These are phyloP conservation scores for Fragilariopsis cylindrus DNA, from an alignment of 108 stramenopile species.

Conservation along the genomic window DNA sequence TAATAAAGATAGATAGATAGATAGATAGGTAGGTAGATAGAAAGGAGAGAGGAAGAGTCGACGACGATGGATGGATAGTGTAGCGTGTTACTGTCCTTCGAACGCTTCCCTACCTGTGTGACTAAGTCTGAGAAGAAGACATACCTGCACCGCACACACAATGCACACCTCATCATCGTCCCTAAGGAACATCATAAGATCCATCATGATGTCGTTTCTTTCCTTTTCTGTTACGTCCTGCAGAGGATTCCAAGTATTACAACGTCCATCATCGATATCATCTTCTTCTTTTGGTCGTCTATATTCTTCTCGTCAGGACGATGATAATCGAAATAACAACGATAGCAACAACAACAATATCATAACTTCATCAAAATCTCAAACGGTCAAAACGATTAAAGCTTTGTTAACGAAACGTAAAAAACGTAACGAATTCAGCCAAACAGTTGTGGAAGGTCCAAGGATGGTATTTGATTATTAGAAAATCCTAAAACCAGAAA, in stretches of 20 bases:
- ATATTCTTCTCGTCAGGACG: background rate
- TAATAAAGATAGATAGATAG: no score
- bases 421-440: constrained; percentile 52
- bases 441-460: constrained; percentile 83
- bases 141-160: no score
- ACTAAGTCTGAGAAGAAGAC: no score
- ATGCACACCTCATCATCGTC: no score
- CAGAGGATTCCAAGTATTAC: background rate
- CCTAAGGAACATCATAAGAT: no score
- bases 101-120: no score
- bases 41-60: no score
- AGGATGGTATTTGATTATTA: constrained; percentile 78
- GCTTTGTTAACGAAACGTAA: constrained; percentile 66
- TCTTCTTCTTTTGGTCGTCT: background rate
- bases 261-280: background rate
- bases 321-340: constrained; percentile 1
- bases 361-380: constrained; percentile 53
- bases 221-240: background rate
- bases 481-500: constrained; percentile 55
- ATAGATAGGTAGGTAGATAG: no score
- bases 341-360: constrained; percentile 3
- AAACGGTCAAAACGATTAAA: constrained; percentile 75
- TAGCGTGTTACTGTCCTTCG: no score
- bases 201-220: background rate
- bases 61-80: no score